Conservation (phyloP, 257 asterid species). For the Misopates orontium region DNA sequence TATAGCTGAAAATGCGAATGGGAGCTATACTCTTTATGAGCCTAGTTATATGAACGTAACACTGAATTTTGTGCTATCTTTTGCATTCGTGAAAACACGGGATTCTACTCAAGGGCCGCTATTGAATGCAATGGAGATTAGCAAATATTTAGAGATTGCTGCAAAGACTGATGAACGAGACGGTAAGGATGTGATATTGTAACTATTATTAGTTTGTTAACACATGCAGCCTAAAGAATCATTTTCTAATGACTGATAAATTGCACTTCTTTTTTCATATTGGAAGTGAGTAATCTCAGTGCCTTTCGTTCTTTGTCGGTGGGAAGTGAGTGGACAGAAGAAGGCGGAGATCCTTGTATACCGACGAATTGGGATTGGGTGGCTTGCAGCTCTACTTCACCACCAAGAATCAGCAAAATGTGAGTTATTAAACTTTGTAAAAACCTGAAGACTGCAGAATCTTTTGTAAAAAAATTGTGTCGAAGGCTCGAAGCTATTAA, state of each 20-base stretch:
- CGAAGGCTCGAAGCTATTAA: too few relatives aligned
- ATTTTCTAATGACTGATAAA: slow-evolving; percentile 26
- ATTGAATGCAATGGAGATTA: slow-evolving; percentile 81
- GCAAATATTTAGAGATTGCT: slow-evolving; percentile 68
- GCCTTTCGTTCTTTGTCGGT: slow-evolving; percentile 50
- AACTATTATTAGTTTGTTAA: not conserved
- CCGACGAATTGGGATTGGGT: slow-evolving; percentile 92
- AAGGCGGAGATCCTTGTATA: slow-evolving; percentile 83
- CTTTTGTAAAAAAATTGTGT: too few relatives aligned
- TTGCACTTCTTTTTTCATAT: slow-evolving; percentile 20
- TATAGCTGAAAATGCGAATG: slow-evolving; percentile 92
- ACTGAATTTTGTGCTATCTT: slow-evolving; percentile 74
- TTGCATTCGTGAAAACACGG: slow-evolving; percentile 65
- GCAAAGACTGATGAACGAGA: slow-evolving; percentile 73
- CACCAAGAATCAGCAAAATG: slow-evolving; percentile 89
- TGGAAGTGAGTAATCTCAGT: slow-evolving; percentile 61
- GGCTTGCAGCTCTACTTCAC: slow-evolving; percentile 61
- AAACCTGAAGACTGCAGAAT: too few relatives aligned
- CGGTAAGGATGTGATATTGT: slow-evolving; percentile 51
- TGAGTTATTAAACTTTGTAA: slow-evolving; percentile 27
- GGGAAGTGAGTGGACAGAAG: slow-evolving; percentile 51
- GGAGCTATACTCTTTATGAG: slow-evolving; percentile 82
- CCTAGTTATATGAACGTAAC: slow-evolving; percentile 96
- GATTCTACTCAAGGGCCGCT: slow-evolving; percentile 87
- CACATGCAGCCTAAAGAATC: not conserved